These are phyloP conservation scores for Gaeumannomyces tritici DNA, from an alignment of 2,329 filamentous ascomycete species.

Conservation along the genomic window DNA sequence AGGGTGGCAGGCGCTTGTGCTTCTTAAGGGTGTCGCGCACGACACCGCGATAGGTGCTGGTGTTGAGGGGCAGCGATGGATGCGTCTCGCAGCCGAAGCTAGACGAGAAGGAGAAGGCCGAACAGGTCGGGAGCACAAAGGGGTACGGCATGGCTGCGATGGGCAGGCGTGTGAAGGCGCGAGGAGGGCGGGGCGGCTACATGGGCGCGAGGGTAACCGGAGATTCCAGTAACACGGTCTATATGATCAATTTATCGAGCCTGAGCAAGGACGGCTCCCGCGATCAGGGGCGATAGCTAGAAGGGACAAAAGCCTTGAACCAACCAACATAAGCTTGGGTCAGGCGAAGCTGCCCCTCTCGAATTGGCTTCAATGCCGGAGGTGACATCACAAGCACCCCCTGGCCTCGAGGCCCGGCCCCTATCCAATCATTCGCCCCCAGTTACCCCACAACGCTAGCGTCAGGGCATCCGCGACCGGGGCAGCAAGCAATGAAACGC, in stretches of 20 bases:
- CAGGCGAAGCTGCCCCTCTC: not conserved
- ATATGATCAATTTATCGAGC: not conserved
- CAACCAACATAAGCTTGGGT: not conserved
- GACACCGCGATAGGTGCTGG: conserved; percentile 75
- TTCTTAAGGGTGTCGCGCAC: conserved; percentile 77
- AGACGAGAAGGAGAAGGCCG: conserved; percentile 70
- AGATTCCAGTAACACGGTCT: not conserved
- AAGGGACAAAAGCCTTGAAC: not conserved
- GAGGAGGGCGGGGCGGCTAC: not conserved
- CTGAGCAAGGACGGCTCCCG: not conserved
- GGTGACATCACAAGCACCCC: conserved; percentile 5
- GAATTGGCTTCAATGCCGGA: not conserved
- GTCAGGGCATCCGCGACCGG: not conserved
- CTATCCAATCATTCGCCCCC: not conserved
- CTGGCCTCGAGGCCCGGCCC: not conserved
- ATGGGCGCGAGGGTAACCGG: not conserved
- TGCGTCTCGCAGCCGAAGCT: conserved; percentile 73
- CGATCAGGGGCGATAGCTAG: not conserved
- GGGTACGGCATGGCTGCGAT: conserved; percentile 70
- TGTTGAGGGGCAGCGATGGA: conserved; percentile 74
- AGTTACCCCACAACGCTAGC: not conserved
- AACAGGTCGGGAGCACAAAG: conserved; percentile 83
- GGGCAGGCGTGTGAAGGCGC: not conserved
- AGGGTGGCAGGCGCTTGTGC: conserved; percentile 73
- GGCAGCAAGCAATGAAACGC: not conserved